A percentile compares a stretch with the other conserved stretches of the same genome.
Evolutionary conservation across 805 yeast genomes (phyloP).

Genomic region (Yamadazyma nakazawae): DNA sequence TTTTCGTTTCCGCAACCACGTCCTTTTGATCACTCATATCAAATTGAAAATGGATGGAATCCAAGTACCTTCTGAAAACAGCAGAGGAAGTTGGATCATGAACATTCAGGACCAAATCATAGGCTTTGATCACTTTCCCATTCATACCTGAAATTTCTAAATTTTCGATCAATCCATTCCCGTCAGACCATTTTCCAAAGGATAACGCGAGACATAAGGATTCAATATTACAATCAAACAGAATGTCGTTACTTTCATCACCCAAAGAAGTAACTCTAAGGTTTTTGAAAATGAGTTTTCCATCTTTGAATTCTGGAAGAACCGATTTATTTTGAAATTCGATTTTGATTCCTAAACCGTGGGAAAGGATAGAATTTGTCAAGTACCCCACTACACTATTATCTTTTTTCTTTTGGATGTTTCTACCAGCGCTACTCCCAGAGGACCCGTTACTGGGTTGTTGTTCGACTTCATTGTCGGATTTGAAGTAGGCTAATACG

Average conservation of each 20-base stretch:
- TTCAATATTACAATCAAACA: conserved; percentile 38
- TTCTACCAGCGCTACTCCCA: not conserved
- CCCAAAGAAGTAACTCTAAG: conserved; percentile 21
- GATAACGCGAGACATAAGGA: conserved; percentile 45
- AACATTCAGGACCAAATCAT: not conserved
- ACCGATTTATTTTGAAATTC: conserved; percentile 37
- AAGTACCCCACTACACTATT: conserved; percentile 30
- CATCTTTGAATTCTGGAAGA: conserved; percentile 47
- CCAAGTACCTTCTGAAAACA: conserved; percentile 23
- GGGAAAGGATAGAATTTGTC: conserved; percentile 35
- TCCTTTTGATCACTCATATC: conserved; percentile 29
- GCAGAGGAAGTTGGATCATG: conserved; percentile 2
- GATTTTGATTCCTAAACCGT: conserved; percentile 36
- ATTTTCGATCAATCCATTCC: conserved; percentile 49
- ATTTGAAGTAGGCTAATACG: conserved; percentile 15
- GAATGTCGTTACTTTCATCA: conserved; percentile 9
- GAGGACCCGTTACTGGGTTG: not conserved
- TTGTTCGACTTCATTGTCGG: conserved; percentile 12
- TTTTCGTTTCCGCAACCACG: conserved; percentile 6
- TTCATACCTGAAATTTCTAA: conserved; percentile 47
- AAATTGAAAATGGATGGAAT: conserved; percentile 29
- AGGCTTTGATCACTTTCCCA: conserved; percentile 30
- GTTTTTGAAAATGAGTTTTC: conserved; percentile 46
- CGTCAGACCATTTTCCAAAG: conserved; percentile 54
- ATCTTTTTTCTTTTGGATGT: conserved; percentile 13